Evolutionary conservation across 2,329 filamentous ascomycete species (phyloP).

Genomic region (Trichophyton mentagrophytes): DNA sequence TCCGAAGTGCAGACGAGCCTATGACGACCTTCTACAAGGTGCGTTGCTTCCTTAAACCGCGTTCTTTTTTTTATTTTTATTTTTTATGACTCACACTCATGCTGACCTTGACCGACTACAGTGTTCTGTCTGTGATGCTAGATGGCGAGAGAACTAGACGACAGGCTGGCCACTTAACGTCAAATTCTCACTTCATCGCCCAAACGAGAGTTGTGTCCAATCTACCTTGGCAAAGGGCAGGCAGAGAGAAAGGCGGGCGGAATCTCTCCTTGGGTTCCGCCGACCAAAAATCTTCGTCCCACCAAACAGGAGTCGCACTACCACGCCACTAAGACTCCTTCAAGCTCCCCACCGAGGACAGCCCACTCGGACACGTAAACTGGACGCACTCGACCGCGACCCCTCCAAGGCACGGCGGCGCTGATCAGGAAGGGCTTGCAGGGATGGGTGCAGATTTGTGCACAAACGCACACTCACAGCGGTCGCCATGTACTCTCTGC

Average conservation of each 20-base stretch:
- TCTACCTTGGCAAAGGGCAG: background rate
- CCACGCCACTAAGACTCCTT: background rate
- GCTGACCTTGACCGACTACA: constrained; percentile 26
- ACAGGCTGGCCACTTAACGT: background rate
- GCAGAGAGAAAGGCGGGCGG: background rate
- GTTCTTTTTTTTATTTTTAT: no score
- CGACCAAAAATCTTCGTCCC: background rate
- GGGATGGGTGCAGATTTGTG: no score
- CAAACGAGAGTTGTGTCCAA: no score
- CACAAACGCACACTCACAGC: no score
- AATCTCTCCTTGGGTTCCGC: background rate
- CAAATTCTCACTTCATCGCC: no score
- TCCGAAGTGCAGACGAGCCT: constrained; percentile 93
- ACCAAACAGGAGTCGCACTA: background rate
- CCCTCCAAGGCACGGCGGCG: background rate
- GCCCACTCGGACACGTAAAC: background rate
- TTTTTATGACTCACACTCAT: background rate
- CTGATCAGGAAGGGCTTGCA: background rate
- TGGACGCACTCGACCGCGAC: background rate
- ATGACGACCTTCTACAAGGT: constrained; percentile 96
- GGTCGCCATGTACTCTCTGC: no score
- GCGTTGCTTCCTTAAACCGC: constrained; percentile 1
- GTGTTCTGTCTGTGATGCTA: constrained; percentile 28
- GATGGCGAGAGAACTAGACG: constrained; percentile 38
- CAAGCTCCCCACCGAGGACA: background rate